phyloP scores from a whole-genome alignment of 306 rosid species.

The Morella rubra region DNA sequence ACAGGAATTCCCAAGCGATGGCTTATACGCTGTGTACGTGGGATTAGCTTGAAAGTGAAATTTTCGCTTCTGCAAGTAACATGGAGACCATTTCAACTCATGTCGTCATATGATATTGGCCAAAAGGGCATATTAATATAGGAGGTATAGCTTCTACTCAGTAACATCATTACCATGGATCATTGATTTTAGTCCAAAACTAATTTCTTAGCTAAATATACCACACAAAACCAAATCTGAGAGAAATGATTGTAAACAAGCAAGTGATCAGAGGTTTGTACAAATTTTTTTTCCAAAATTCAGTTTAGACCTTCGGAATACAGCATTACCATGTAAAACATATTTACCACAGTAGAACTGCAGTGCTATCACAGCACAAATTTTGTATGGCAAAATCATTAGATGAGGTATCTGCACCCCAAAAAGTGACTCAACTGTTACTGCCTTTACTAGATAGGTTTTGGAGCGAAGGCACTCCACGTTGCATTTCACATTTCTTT shows the following conservation, averaged over 20 bases:
- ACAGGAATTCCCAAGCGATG: conserved; percentile 38
- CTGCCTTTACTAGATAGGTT: background rate
- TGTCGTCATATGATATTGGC: conserved; percentile 6
- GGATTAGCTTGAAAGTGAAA: conserved; percentile 36
- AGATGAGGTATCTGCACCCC: conserved; percentile 5
- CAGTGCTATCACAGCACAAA: background rate
- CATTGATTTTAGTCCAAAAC: too few relatives aligned
- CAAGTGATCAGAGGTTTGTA: background rate
- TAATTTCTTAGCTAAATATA: background rate
- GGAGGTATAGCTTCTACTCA: conserved; percentile 11
- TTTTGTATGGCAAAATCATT: background rate
- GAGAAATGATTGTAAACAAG: background rate
- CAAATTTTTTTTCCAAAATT: conserved; percentile 7
- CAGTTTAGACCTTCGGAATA: conserved; percentile 5
- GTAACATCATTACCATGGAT: background rate
- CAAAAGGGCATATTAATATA: conserved; percentile 11
- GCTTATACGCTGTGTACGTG: conserved; percentile 31
- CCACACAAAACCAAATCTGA: background rate
- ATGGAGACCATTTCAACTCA: conserved; percentile 8
- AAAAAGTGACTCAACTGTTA: background rate
- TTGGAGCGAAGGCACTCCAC: conserved; percentile 3
- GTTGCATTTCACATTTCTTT: background rate
- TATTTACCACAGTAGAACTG: background rate
- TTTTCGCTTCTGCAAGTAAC: conserved; percentile 51
- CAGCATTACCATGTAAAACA: background rate